These are phyloP conservation scores for Chloris gayana DNA, from an alignment of 176 grass and related monocot species.

Conservation along the genomic window DNA sequence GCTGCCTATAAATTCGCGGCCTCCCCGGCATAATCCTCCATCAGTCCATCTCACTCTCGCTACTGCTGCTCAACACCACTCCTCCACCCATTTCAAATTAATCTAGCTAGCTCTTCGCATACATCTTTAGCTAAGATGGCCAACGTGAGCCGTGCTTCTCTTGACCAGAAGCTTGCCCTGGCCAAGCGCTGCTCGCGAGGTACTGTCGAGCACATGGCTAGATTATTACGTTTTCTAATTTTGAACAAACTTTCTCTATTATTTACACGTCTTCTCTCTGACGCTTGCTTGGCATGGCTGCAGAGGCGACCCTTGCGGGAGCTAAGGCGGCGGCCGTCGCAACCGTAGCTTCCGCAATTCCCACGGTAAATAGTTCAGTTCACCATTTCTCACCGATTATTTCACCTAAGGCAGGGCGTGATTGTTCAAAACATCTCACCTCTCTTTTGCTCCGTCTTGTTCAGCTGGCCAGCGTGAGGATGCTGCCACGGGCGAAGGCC, in stretches of 20 bases:
- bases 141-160: slow-evolving; percentile 50
- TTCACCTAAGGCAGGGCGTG: neutral
- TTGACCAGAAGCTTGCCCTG: slow-evolving; percentile 76
- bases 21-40: neutral
- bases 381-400: neutral
- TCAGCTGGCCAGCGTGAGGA: slow-evolving; percentile 77
- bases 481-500: slow-evolving; percentile 71
- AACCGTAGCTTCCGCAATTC: slow-evolving; percentile 58
- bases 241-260: too few species aligned
- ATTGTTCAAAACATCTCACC: too few species aligned
- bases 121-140: slow-evolving; percentile 23
- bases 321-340: slow-evolving; percentile 64
- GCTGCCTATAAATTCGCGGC: slow-evolving; percentile 23
- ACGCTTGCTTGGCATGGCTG: neutral
- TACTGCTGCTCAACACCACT: neutral
- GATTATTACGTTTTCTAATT: too few species aligned
- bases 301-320: slow-evolving; percentile 73
- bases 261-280: slow-evolving; percentile 1
- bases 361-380: slow-evolving; percentile 50
- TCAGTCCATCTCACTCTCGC: neutral
- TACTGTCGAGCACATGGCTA: slow-evolving; percentile 41
- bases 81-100: neutral
- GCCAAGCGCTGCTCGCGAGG: too few species aligned
- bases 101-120: neutral
- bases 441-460: neutral